A percentile compares a stretch with the other conserved stretches of the same genome.
Conservation (phyloP, 257 asterid species). For the Parsonsia alboflavescens region DNA sequence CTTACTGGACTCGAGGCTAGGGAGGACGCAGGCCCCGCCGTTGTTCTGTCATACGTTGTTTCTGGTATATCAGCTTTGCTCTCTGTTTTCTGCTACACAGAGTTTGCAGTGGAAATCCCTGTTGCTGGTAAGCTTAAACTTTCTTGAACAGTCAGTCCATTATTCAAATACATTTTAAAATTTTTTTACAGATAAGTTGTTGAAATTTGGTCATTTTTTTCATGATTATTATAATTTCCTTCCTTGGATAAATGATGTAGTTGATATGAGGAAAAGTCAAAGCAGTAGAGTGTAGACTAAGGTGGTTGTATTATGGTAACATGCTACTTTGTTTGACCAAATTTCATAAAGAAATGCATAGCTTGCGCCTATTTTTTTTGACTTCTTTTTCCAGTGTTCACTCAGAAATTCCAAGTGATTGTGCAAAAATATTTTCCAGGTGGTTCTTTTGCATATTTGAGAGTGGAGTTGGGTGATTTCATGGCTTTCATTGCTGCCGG, state of each 20-base stretch:
- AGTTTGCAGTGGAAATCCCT: constrained; percentile 81
- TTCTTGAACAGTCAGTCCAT: too few relatives aligned
- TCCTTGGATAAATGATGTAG: background rate
- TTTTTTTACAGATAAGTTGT: background rate
- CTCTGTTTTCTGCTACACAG: constrained; percentile 83
- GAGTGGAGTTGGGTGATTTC: constrained; percentile 90
- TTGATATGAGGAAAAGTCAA: background rate
- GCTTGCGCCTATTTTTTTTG: background rate
- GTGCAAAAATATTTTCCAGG: constrained; percentile 26
- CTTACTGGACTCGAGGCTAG: constrained; percentile 64
- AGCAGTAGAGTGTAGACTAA: background rate
- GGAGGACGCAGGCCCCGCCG: constrained; percentile 57
- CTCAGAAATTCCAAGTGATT: background rate
- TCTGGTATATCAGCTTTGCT: constrained; percentile 83
- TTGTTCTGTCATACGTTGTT: constrained; percentile 59
- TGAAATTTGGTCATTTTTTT: background rate
- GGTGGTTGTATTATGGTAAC: background rate
- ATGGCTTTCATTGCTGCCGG: constrained; percentile 85
- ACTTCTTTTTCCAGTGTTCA: background rate
- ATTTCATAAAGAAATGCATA: too few relatives aligned
- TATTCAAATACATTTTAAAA: too few relatives aligned
- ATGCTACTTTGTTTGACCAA: background rate
- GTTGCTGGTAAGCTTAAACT: constrained; percentile 49
- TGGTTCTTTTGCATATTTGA: constrained; percentile 80
- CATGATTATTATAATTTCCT: background rate